Base-by-base conservation (phyloP, 2,329 filamentous ascomycete species). In the Phialocephala subalpina region DNA sequence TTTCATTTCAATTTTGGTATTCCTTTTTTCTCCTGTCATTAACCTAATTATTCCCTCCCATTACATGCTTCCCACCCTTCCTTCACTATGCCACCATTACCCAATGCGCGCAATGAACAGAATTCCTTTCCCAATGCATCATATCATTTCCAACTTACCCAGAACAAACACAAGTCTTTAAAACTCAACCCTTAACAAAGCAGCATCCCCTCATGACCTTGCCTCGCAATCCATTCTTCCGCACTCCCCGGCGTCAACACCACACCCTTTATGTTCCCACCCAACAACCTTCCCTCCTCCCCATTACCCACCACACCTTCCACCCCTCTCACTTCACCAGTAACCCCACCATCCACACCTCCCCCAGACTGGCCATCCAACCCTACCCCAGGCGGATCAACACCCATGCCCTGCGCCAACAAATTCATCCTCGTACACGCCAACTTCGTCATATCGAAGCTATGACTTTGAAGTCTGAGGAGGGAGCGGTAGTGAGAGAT, bases 401-500 rank as follows among this genome's bases (percentile, higher is more conserved):
- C 57, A 7, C 70, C 70, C 66, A 71, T 69, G 2, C 67, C 69
- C 36, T 52, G 60, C 25, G 71, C 72, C 25, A 74, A 52, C 18
- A 72, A 56, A 65, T 72, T 69, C 67, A 74, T 69, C 40, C 72
- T 62, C 42, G 63, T 58, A 49, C 67, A 66, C n/a, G 71, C 71
- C 47, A 73, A 53, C 56, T 67, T 70, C 42, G 69, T 69, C 66
- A 72, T 70, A 53, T 71, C 70, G 45, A 70, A 72, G 3, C 47
- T 56, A 20, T 69, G 56, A 20, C 40, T 56, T 25, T 71, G 71
- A 3, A 70, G 38, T 0, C 65, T 60, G 1, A 74, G 63, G 0
- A 74, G 60, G 2, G 65, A 66, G 11, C 72, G 69, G 52, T 72
- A 74, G 56, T 70, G 71, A 6, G 70, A 62, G 27, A 73, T 72